Evolutionary conservation across 768 basidiomycete species (phyloP).

Genomic region (Mycena galopus): DNA sequence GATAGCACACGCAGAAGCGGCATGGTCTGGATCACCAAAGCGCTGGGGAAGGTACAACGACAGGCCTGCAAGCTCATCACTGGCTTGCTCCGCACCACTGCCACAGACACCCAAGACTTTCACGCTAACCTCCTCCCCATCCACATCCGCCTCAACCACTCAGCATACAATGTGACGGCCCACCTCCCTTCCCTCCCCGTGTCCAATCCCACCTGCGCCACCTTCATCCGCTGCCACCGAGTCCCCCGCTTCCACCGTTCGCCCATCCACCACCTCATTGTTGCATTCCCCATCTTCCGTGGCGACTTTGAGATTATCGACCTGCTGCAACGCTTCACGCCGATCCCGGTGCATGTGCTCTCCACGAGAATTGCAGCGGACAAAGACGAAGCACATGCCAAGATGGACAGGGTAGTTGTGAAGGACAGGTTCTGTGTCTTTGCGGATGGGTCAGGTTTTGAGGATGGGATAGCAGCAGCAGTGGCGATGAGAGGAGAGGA

Average conservation of each 20-base stretch:
- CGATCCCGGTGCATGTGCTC: background rate
- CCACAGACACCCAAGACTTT: too few relatives aligned
- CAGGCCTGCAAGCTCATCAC: too few relatives aligned
- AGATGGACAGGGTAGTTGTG: background rate
- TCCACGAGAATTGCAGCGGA: background rate
- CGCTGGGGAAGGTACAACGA: too few relatives aligned
- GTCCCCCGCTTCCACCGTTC: background rate
- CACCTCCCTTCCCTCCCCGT: constrained; percentile 5
- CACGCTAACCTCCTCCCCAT: too few relatives aligned
- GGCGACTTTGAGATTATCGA: background rate
- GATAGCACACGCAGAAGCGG: too few relatives aligned
- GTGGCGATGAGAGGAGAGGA: background rate
- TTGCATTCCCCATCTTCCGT: background rate
- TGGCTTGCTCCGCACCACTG: too few relatives aligned
- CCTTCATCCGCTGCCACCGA: background rate
- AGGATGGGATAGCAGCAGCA: background rate
- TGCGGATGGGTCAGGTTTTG: constrained; percentile 12
- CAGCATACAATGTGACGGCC: background rate
- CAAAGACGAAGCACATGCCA: background rate
- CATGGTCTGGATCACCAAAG: too few relatives aligned
- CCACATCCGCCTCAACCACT: background rate
- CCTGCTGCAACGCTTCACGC: background rate
- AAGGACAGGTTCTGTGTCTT: background rate
- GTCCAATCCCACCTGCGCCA: background rate
- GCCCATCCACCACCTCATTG: background rate